Evolutionary conservation across 208 protist species (phyloP).

Genomic region (Leishmania mexicana): DNA sequence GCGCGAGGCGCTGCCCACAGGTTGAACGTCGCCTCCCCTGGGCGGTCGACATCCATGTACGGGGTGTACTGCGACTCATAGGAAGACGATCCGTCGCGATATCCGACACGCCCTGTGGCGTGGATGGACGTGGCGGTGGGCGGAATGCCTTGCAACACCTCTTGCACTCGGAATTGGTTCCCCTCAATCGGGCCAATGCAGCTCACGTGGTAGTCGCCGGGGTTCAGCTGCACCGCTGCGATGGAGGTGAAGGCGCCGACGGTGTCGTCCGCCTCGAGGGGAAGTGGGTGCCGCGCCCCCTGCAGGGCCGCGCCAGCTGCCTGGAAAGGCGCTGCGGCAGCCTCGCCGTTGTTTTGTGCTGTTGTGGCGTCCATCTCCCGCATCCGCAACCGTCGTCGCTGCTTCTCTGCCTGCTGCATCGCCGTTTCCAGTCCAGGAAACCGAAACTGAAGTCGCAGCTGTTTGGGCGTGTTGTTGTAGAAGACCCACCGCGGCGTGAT

Average conservation of each 20-base stretch:
- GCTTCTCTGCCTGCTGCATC: conserved; percentile 29
- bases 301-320: neutral
- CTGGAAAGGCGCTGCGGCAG: neutral
- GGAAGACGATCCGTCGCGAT: conserved; percentile 49
- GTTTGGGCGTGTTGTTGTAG: conserved; percentile 68
- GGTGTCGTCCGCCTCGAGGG: conserved; percentile 23
- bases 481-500: conserved; percentile 83
- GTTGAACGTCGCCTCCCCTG: conserved; percentile 70
- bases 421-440: conserved; percentile 39
- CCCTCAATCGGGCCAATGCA: conserved; percentile 68
- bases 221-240: conserved; percentile 51
- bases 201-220: conserved; percentile 79
- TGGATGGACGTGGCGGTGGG: conserved; percentile 48
- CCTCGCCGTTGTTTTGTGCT: neutral
- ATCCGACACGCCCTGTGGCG: conserved; percentile 25
- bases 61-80: conserved; percentile 70
- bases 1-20: conserved; percentile 67
- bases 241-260: conserved; percentile 42
- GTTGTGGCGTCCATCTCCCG: neutral
- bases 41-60: conserved; percentile 59
- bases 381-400: conserved; percentile 23
- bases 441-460: conserved; percentile 61
- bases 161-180: conserved; percentile 63
- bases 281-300: conserved; percentile 6
- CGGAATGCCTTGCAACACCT: conserved; percentile 62